phyloP scores from a whole-genome alignment of 2,329 filamentous ascomycete species.

The Pseudogymnoascus pannorum region DNA sequence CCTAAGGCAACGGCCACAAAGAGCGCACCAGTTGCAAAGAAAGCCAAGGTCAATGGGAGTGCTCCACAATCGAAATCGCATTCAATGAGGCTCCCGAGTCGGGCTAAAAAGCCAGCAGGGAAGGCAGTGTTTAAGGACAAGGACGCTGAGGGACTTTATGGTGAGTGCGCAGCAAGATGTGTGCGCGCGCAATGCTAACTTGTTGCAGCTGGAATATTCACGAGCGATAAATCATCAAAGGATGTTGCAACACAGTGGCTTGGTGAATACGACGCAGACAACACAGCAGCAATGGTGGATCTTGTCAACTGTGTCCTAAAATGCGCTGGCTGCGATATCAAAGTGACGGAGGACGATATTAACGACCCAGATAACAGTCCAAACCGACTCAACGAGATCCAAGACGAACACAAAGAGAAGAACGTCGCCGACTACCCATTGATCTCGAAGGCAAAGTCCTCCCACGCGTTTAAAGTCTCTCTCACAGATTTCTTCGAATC shows the following conservation, averaged over 20 bases:
- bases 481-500: constrained; percentile 73
- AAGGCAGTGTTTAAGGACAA: constrained; percentile 39
- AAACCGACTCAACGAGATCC: constrained; percentile 72
- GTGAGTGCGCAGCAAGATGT: constrained; percentile 17
- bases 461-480: constrained; percentile 67
- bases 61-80: constrained; percentile 46
- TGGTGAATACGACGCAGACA: constrained; percentile 47
- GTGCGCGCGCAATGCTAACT: constrained; percentile 21
- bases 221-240: constrained; percentile 48
- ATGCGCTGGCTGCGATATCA: constrained; percentile 71
- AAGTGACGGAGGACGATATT: constrained; percentile 76
- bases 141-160: constrained; percentile 23
- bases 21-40: constrained; percentile 55
- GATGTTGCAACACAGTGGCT: constrained; percentile 56
- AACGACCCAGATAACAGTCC: constrained; percentile 82
- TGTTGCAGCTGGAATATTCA: constrained; percentile 53
- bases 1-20: constrained; percentile 29
- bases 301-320: constrained; percentile 61
- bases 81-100: constrained; percentile 35
- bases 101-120: constrained; percentile 28
- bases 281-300: constrained; percentile 49
- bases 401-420: constrained; percentile 77
- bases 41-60: constrained; percentile 56
- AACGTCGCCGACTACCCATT: constrained; percentile 87
- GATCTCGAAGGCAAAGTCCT: constrained; percentile 71